Percentiles rank a stretch among this genome's conserved stretches.
These are phyloP conservation scores for Mycena leptocephala DNA, from an alignment of 768 basidiomycete species.

Conservation along the genomic window DNA sequence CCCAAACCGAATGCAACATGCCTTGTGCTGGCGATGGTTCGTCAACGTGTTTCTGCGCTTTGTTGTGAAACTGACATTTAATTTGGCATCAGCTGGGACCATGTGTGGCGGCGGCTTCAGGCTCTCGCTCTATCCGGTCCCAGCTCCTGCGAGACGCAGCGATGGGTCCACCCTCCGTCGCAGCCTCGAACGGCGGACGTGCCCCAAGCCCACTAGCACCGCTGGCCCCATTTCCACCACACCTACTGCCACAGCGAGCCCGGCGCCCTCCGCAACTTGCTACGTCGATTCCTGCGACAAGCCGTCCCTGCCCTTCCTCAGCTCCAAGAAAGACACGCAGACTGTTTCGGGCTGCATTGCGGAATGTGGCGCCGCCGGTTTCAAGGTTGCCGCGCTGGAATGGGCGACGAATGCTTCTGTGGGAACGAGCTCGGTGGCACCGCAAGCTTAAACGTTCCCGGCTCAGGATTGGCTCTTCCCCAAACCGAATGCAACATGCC, in stretches of 20 bases:
- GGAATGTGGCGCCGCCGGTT: slow-evolving; percentile 26
- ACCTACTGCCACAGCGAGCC: slow-evolving; percentile 23
- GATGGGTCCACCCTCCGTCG: slow-evolving; percentile 21
- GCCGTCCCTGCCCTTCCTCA: slow-evolving; percentile 22
- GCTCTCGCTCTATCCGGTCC: slow-evolving; percentile 21
- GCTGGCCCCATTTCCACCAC: slow-evolving; percentile 13
- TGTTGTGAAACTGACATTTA: slow-evolving; percentile 12
- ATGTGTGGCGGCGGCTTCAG: slow-evolving; percentile 25
- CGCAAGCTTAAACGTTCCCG: slow-evolving; percentile 19
- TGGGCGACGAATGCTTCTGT: slow-evolving; percentile 22
- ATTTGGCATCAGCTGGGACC: slow-evolving; percentile 14
- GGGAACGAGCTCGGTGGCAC: slow-evolving; percentile 19
- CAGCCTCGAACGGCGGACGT: slow-evolving; percentile 23
- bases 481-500: slow-evolving; percentile 23
- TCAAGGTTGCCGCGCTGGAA: slow-evolving; percentile 21
- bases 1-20: slow-evolving; percentile 15
- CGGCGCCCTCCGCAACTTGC: slow-evolving; percentile 21
- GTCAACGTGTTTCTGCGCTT: slow-evolving; percentile 3
- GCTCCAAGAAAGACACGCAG: slow-evolving; percentile 15
- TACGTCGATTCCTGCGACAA: slow-evolving; percentile 27
- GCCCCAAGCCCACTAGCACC: slow-evolving; percentile 17
- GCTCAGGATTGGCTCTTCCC: slow-evolving; percentile 21
- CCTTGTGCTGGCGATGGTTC: slow-evolving; percentile 17
- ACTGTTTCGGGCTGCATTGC: slow-evolving; percentile 25
- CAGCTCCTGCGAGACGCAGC: slow-evolving; percentile 9